Base-by-base conservation (phyloP, 202 grass and related monocot genomes). In the Setaria italica region DNA sequence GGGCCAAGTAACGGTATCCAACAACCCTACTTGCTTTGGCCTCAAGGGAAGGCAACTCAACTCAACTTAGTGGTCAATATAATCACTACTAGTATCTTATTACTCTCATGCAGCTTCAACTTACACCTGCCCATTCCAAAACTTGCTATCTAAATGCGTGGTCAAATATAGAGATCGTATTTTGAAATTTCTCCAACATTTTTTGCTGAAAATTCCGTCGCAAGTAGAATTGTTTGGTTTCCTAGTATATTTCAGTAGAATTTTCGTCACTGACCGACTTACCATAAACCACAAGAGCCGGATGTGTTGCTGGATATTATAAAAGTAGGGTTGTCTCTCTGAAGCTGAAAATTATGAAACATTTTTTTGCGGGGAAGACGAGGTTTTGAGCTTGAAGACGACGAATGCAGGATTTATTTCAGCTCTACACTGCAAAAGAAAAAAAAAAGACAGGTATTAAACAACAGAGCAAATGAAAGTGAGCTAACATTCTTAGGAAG, bases 11-110 rank as follows among this genome's bases (percentile, higher is more conserved):
- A 60, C n/a, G n/a, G 58, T 59, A 45, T 62, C 56, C 77, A 79
- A 72, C 76, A 63, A 72, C 56, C 46, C 33, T 54, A 42, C 56
- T 64, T 86, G 45, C 56, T 80, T 86, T 86, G 60, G 33, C 77
- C 56, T 53, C 47, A 86, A 86, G 10, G 49, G 76, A 80, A 51
- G 65, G 34, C 16, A 67, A 67, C 33, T 62, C 56, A 21, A 58
- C 55, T 58, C 9, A 11, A 9, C 55, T 62, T 58, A 20, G 1
- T 21, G 19, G 3, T 25, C 2, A 60, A 60, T 35, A 35, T 35
- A 35, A 39, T 60, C n/a, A 29, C n/a, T 60, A 29, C n/a, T 60
- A 58, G n/a, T 60, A 58, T 58, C 56, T n/a, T 57, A 57, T 57
- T 57, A 57, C 55, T 59, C 20, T 59, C n/a, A 11, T 62, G 25